These are phyloP conservation scores for Melocanna baccifera DNA, from an alignment of 176 grass and related monocot genomes.

Conservation along the genomic window DNA sequence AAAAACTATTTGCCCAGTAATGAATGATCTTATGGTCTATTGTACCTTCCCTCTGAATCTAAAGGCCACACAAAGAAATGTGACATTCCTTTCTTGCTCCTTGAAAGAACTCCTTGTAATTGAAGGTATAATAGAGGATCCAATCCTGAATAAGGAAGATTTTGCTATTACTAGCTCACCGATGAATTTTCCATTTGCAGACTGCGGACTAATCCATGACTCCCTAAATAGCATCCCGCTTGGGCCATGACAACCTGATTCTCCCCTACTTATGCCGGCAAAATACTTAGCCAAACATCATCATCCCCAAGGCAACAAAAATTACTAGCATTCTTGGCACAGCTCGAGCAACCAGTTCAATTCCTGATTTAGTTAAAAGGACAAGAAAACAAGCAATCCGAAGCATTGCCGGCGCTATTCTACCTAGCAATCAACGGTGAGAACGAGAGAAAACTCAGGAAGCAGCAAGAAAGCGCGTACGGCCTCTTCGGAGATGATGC, in stretches of 20 bases:
- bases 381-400: not conserved
- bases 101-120: not conserved
- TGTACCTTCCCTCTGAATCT: not conserved
- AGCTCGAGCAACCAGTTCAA: not conserved
- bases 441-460: not conserved
- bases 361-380: not conserved
- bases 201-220: not conserved
- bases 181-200: not conserved
- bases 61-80: not conserved
- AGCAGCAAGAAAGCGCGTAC: not conserved
- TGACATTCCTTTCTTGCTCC: not conserved
- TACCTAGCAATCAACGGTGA: not conserved
- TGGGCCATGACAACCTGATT: not conserved
- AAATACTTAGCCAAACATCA: not conserved
- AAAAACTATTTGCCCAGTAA: not conserved
- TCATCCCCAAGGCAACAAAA: not conserved
- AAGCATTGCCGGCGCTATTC: not conserved
- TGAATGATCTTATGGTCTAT: not conserved
- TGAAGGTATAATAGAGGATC: not conserved
- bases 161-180: not conserved
- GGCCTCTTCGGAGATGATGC: constrained; percentile 91
- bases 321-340: not conserved
- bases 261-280: not conserved
- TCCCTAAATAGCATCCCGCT: not conserved
- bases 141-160: constrained; percentile 6